Base-by-base conservation (phyloP, 1,284 basidiomycete species). In the Irpex lacteus region DNA sequence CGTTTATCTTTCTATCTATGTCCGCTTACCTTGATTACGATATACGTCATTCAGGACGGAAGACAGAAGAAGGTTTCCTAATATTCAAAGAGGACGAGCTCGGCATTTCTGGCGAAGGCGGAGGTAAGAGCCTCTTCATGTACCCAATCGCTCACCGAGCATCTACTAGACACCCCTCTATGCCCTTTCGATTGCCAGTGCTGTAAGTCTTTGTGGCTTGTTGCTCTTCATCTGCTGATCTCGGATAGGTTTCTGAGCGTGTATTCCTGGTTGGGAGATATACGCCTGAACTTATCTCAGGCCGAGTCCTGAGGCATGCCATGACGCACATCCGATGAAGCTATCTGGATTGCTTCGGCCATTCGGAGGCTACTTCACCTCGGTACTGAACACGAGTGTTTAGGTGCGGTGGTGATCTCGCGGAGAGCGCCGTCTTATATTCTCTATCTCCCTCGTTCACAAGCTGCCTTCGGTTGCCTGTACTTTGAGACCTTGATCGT, bases 71-170 rank as follows among this genome's bases (percentile, higher is more conserved):
- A 74, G 95, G 94, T 0, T 96, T 85, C 79, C 75, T 80, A 38
- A 87, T 96, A 44, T 96, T 90, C 77, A 95, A 94, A 74, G 94
- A 95, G 75, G 91, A 90, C 68, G 94, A 96, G 70, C 84, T 96
- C 9, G 86, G 88, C 11, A 91, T 96, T 65, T 79, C 82, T 61
- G 81, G 85, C 61, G 81, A 86, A 66, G 90, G 89, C 58, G 94
- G 94, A 75, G 92, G 94, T 92, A 76, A 77, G 85, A 76, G 32
- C 44, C 63, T 62, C 59, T 65, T 60, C 8, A 3, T 15, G 8
- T 44, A 5, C 15, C 11, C 40, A 44, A 15, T 26, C 26, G 40
- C 5, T 44, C 15, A 8, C 40, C 40, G 40, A 72, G 71, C 62
- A 66, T 63, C 54, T 64, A 65, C 81, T 61, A 76, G 74, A 74